phyloP scores from a whole-genome alignment of 148 eudicot species.

The Fagopyrum esculentum region DNA sequence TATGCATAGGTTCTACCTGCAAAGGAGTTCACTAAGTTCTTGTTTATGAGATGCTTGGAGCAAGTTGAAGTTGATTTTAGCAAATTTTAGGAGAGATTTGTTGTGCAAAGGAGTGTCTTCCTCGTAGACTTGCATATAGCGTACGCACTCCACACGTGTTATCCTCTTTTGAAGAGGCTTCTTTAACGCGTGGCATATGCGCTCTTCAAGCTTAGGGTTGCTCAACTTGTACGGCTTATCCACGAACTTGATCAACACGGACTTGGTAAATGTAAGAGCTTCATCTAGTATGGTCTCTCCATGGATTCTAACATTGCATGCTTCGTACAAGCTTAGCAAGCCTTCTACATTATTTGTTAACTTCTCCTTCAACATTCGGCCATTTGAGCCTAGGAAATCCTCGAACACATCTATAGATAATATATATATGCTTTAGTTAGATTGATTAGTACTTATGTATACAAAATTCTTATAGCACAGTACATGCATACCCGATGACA shows the following conservation, averaged over 20 bases:
- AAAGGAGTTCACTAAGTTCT: slow-evolving; percentile 19
- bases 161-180: slow-evolving; percentile 21
- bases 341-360: slow-evolving; percentile 18
- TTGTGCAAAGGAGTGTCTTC: slow-evolving; percentile 6
- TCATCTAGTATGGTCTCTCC: slow-evolving; percentile 35
- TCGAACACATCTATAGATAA: slow-evolving; percentile 23
- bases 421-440: not conserved
- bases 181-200: slow-evolving; percentile 17
- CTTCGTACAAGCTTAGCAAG: slow-evolving; percentile 35
- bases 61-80: slow-evolving; percentile 32
- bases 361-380: slow-evolving; percentile 14
- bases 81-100: slow-evolving; percentile 17
- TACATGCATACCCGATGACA: slow-evolving; percentile 18
- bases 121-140: slow-evolving; percentile 25
- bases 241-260: slow-evolving; percentile 9
- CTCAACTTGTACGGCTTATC: not conserved
- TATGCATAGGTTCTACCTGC: slow-evolving; percentile 13
- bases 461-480: not conserved
- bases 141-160: slow-evolving; percentile 18
- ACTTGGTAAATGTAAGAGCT: slow-evolving; percentile 24
- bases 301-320: slow-evolving; percentile 24
- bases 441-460: not conserved
- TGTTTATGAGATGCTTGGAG: slow-evolving; percentile 23
- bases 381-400: slow-evolving; percentile 15
- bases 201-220: not conserved